These are phyloP conservation scores for Papilionanthe hybrid DNA, from an alignment of 116 monocot species.

Conservation along the genomic window DNA sequence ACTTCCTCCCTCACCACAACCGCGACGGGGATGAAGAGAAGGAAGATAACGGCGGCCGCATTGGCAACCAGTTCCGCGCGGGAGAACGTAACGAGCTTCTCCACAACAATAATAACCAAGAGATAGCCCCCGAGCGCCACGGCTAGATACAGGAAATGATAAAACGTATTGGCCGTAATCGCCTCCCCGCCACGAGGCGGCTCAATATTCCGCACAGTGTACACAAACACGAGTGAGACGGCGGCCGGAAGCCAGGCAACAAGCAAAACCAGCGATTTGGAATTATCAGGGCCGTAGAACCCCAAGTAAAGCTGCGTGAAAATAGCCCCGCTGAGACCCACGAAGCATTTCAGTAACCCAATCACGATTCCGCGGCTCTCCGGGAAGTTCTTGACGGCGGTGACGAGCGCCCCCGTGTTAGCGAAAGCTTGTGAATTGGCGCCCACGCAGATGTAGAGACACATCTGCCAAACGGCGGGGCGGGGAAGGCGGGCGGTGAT, in stretches of 20 bases:
- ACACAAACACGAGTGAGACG: slow-evolving; percentile 22
- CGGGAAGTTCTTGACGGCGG: slow-evolving; percentile 58
- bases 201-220: slow-evolving; percentile 22
- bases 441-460: slow-evolving; percentile 43
- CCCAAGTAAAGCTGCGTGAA: slow-evolving; percentile 34
- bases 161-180: slow-evolving; percentile 9
- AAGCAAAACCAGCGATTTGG: slow-evolving; percentile 28
- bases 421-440: slow-evolving; percentile 63
- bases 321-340: slow-evolving; percentile 60
- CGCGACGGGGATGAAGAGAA: slow-evolving; percentile 29
- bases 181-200: background rate
- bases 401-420: slow-evolving; percentile 52
- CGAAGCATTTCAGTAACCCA: slow-evolving; percentile 55
- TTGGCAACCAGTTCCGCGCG: background rate
- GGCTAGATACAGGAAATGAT: slow-evolving; percentile 24
- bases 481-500: slow-evolving; percentile 26
- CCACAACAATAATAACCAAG: slow-evolving; percentile 18
- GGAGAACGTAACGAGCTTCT: slow-evolving; percentile 3
- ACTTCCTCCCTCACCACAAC: slow-evolving; percentile 21
- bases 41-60: slow-evolving; percentile 9
- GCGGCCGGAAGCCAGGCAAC: slow-evolving; percentile 36
- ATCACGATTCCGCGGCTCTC: slow-evolving; percentile 51
- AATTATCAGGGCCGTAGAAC: slow-evolving; percentile 11
- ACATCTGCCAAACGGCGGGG: slow-evolving; percentile 45
- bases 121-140: slow-evolving; percentile 16